Evolutionary conservation across 148 eudicot genomes (phyloP).

Genomic region (Rhododendron ovatum): DNA sequence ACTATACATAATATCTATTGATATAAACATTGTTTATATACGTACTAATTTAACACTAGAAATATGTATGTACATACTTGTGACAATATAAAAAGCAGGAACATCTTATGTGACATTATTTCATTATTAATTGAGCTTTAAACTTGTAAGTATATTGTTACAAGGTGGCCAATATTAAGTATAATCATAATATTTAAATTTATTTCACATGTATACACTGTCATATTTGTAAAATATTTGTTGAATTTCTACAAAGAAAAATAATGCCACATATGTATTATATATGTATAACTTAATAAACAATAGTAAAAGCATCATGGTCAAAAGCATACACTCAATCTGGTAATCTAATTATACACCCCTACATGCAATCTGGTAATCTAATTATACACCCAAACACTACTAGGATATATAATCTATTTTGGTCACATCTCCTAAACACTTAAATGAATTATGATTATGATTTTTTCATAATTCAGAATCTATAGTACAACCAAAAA

Average conservation of each 20-base stretch:
- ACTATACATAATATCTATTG: not conserved
- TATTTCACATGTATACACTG: not conserved
- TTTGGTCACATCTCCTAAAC: not conserved
- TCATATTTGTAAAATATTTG: not conserved
- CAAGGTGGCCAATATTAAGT: not conserved
- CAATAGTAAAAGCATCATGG: not conserved
- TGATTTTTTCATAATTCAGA: not conserved
- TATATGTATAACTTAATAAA: not conserved
- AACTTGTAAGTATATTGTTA: not conserved
- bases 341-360: not conserved
- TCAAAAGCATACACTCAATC: not conserved
- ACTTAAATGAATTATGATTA: not conserved
- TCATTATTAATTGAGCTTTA: not conserved
- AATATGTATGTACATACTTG: not conserved
- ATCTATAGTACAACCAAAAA: not conserved
- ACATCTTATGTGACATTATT: not conserved
- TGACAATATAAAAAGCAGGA: not conserved
- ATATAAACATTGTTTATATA: not conserved
- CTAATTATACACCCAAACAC: not conserved
- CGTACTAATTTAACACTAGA: not conserved
- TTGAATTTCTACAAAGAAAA: not conserved
- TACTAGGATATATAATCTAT: not conserved
- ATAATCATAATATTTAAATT: not conserved
- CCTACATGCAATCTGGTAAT: not conserved
- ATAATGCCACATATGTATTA: not conserved